Percentiles rank a stretch among this genome's conserved stretches.
These are phyloP conservation scores for Citrus cavaleriei DNA, from an alignment of 345 rosid species.

Conservation along the genomic window DNA sequence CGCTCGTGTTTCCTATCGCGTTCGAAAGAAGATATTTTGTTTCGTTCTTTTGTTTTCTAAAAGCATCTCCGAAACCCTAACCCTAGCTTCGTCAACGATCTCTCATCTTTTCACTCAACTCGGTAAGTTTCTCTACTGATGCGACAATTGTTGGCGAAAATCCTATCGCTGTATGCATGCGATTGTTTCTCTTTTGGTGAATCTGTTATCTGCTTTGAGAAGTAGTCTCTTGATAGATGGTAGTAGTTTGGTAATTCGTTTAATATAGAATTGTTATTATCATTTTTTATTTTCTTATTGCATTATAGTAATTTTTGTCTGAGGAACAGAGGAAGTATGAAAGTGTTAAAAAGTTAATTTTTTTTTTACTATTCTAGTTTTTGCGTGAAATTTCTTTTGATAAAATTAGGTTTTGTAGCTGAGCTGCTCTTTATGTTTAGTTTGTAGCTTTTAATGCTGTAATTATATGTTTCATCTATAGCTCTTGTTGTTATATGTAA, in stretches of 20 bases:
- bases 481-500: background rate
- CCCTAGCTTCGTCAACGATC: background rate
- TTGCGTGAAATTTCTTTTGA: background rate
- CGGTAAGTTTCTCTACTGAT: background rate
- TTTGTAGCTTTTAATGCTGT: background rate
- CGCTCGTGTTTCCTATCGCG: background rate
- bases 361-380: background rate
- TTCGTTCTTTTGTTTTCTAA: background rate
- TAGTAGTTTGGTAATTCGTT: background rate
- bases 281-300: background rate
- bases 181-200: background rate
- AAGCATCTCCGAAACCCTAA: constrained; percentile 13
- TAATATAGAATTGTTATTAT: background rate
- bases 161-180: background rate
- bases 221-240: background rate
- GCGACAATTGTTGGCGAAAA: background rate
- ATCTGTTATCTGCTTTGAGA: background rate
- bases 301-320: background rate
- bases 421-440: background rate
- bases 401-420: background rate
- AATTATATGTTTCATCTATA: background rate
- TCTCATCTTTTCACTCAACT: background rate
- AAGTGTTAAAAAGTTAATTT: background rate
- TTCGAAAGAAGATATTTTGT: background rate
- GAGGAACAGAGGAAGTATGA: background rate